Evolutionary conservation across 441 rosid genomes (phyloP), one percentile per base, ranked within the genome.

Genomic region (Eugenia klotzschiana): DNA sequence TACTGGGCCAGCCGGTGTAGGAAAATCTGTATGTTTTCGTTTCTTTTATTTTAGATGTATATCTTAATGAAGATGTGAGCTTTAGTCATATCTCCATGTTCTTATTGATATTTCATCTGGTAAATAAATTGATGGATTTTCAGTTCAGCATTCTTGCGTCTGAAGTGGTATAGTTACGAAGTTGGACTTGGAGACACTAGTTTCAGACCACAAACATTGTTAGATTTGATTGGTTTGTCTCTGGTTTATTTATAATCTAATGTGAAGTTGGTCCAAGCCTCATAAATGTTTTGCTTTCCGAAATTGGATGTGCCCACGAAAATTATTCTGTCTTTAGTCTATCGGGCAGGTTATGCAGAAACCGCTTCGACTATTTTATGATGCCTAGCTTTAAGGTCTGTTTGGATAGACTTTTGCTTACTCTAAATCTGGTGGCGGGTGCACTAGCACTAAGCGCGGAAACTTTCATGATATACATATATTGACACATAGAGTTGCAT

Each of bases 1-100:
- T 88, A 89, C 90, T 73, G 99, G 99, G 69, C 93, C 87, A 89
- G 92, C 99, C 87, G 99, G 99, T 81, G 93, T 91, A 57, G 98
- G 98, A 85, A 96, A 94, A 91, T 94, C 98, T 87, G 95, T 94
- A 89, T 84, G 97, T 89, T 79, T 40, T 89, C 60, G 51, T 80
- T 81, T 51, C 33, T 79, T 50, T 37, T 46, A 55, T 79, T 33
- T 79, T 18, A 27, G 27, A 51, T 3, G 11, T 20, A 20, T 40
- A 69, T 69, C 77, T 69, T 69, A 69, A 33, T 69, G 46, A 64
- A 64, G 43, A 64, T 33, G 77, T 33, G 77, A 69, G 25, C 77
- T 69, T 69, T 69, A 20, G 77, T 33, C 15, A 3, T 33, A 1
- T 33, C 77, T 69, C 77, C 77, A 69, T n/a, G 77, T 69, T 69